Evolutionary conservation across 2,329 filamentous ascomycete genomes (phyloP).

Genomic region (Aspergillus felis): DNA sequence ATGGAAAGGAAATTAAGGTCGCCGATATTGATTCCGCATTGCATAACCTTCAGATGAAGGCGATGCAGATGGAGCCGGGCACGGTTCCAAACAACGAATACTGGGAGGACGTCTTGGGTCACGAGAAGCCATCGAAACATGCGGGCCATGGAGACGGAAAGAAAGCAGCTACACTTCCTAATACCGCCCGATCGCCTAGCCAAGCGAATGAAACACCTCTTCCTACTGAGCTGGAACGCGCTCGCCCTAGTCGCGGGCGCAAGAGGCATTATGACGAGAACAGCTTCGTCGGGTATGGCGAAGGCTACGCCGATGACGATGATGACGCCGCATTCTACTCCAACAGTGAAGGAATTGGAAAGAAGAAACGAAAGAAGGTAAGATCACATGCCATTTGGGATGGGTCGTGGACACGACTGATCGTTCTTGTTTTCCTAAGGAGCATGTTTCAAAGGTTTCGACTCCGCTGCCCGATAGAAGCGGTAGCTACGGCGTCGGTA

Average conservation of each 20-base stretch:
- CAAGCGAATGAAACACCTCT: slow-evolving; percentile 27
- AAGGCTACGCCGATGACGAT: slow-evolving; percentile 49
- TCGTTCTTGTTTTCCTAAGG: slow-evolving; percentile 24
- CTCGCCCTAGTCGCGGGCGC: slow-evolving; percentile 43
- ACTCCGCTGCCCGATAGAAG: slow-evolving; percentile 37
- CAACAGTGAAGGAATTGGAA: slow-evolving; percentile 40
- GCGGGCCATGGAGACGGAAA: slow-evolving; percentile 28
- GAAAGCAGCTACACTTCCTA: slow-evolving; percentile 19
- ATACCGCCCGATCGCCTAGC: slow-evolving; percentile 18
- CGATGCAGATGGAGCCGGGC: slow-evolving; percentile 48
- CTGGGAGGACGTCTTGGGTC: slow-evolving; percentile 48
- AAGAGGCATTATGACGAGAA: slow-evolving; percentile 51
- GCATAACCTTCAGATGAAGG: slow-evolving; percentile 38
- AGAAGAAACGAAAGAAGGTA: slow-evolving; percentile 50
- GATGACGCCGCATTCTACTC: slow-evolving; percentile 42
- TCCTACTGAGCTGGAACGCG: slow-evolving; percentile 30
- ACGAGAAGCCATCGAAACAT: slow-evolving; percentile 43
- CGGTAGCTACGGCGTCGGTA: slow-evolving; percentile 42
- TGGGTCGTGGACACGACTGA: slow-evolving; percentile 3
- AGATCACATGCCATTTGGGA: slow-evolving; percentile 1
- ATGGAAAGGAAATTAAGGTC: slow-evolving; percentile 44
- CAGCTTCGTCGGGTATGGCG: slow-evolving; percentile 50
- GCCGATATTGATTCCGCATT: slow-evolving; percentile 41
- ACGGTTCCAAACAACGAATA: slow-evolving; percentile 43
- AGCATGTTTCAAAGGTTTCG: slow-evolving; percentile 39